Conservation (phyloP, 139 green algal species). For the Tetratostichococcus sp. region DNA sequence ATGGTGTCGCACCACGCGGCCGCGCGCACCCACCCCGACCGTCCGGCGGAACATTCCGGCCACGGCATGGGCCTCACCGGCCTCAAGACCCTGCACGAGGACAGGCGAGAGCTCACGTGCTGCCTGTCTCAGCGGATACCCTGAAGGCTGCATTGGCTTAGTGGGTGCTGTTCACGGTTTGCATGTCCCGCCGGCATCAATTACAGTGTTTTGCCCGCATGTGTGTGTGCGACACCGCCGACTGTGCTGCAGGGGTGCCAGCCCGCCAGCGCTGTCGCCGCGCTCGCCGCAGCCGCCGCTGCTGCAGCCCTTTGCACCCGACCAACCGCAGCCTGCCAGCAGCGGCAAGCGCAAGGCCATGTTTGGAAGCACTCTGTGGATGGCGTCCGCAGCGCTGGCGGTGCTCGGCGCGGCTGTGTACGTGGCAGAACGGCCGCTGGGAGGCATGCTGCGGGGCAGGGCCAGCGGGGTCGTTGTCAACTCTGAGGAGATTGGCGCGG, state of each 20-base stretch:
- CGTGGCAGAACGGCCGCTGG: background rate
- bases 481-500: background rate
- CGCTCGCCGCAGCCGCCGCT: too few species aligned
- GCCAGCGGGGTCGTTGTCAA: background rate
- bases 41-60: background rate
- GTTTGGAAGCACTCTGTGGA: background rate
- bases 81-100: background rate
- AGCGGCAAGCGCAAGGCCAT: background rate
- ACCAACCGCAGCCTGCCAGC: too few species aligned
- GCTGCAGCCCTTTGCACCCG: background rate
- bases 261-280: background rate
- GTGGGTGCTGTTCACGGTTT: too few species aligned
- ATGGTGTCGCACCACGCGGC: background rate
- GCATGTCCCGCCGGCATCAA: too few species aligned
- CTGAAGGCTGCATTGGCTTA: too few species aligned
- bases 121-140: too few species aligned
- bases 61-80: background rate
- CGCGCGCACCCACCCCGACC: background rate
- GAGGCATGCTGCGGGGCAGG: too few species aligned
- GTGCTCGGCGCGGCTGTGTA: background rate
- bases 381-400: background rate
- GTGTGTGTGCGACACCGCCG: too few species aligned
- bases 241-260: background rate
- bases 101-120: background rate
- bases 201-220: too few species aligned